These are phyloP conservation scores for Russula emetica DNA, from an alignment of 768 basidiomycete species.

Conservation along the genomic window DNA sequence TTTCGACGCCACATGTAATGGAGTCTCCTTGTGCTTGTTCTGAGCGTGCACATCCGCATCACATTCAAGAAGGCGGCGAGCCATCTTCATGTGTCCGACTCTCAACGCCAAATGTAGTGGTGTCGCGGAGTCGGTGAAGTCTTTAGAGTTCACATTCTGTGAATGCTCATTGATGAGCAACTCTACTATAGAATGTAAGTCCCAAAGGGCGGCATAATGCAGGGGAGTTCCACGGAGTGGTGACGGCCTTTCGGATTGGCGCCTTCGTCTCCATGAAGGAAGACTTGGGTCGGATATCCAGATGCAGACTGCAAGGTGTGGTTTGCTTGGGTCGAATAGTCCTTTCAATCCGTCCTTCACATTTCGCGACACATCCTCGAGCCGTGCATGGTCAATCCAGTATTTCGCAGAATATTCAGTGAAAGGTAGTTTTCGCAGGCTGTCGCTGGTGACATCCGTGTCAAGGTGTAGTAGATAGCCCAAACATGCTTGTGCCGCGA, in stretches of 20 bases:
- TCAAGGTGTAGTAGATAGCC: not conserved
- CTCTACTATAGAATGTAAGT: slow-evolving; percentile 39
- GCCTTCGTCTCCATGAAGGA: too few relatives aligned
- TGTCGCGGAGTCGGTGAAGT: not conserved
- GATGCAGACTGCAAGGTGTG: not conserved
- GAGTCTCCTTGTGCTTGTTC: too few relatives aligned
- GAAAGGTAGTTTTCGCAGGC: not conserved
- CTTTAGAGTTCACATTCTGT: not conserved
- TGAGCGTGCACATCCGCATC: too few relatives aligned
- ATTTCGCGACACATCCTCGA: not conserved
- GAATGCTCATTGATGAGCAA: slow-evolving; percentile 45
- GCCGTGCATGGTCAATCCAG: not conserved
- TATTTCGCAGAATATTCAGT: not conserved
- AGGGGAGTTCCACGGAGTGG: slow-evolving; percentile 31
- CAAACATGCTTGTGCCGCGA: not conserved
- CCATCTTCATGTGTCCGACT: too few relatives aligned
- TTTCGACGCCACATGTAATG: not conserved
- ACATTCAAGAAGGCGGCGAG: too few relatives aligned
- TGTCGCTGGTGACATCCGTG: not conserved
- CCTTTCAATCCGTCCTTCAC: not conserved
- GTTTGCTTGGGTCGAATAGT: not conserved
- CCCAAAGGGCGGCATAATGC: slow-evolving; percentile 1
- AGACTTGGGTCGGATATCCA: not conserved
- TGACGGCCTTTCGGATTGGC: slow-evolving; percentile 76
- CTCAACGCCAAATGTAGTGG: not conserved